Base-by-base conservation (phyloP, 768 basidiomycete genomes). In the Podaxis sp. region DNA sequence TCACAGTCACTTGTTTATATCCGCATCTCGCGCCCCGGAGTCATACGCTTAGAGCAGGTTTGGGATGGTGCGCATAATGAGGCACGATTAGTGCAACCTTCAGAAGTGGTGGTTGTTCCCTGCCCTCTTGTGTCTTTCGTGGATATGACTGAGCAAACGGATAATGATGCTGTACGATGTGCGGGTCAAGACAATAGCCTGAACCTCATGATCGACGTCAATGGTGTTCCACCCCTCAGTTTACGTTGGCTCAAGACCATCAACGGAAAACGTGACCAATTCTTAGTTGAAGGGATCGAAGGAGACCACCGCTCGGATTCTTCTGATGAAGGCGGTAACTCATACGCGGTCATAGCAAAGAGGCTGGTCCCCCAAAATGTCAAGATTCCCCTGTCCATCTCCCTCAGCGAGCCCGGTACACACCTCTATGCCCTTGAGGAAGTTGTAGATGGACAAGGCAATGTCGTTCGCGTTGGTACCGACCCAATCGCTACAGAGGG, bases 261-360 rank as follows among this genome's bases (percentile, higher is more conserved):
- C 48, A 87, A 87, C 61, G 87, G 86, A 11, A 79, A 81, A 64
- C 79, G 81, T 59, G 92, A 95, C 69, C 79, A 83, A 51, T 90
- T 90, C 65, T 75, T 90, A 44, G 92, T 95, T 1, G 93, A 95
- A 69, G 93, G 94, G 8, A 92, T 96, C 54, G 89, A 93, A 71
- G 84, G 82, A 42, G 80, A 81, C 24, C 79, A 80, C 51, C 73
- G 72, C 38, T 66, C 76, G 39, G 76, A 69, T 24, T 64, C 71
- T 17, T 66, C 72, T 4, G 63, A 68, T 19, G 60, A 36, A 28
- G 38, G 36, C 12, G 66, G 67, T 48, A 54, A 33, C 22, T 26
- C 66, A 42, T 65, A 63, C 38, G 52, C 54, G 39, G 55, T 48
- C 5, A 11, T 28, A 59, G 56, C 30, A 49, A 61, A 7, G 53